phyloP scores from a whole-genome alignment of 345 rosid species.

The Bruguiera parviflora region DNA sequence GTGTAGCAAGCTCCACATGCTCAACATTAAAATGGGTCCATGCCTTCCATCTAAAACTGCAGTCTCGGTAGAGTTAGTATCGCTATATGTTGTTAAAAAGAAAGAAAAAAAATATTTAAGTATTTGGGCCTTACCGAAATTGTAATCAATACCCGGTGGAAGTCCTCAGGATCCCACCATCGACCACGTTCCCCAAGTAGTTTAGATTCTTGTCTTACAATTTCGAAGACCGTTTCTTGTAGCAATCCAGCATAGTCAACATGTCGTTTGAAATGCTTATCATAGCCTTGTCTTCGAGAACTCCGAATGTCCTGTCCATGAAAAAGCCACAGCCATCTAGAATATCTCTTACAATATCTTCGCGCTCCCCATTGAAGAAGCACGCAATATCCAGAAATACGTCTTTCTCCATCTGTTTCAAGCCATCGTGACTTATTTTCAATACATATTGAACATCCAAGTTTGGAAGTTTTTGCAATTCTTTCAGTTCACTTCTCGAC shows the following conservation, averaged over 20 bases:
- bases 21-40: no score
- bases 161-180: constrained; percentile 6
- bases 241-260: background rate
- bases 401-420: constrained; percentile 10
- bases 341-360: background rate
- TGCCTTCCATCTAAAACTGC: background rate
- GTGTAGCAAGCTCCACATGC: no score
- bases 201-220: constrained; percentile 1
- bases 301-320: background rate
- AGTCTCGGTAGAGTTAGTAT: background rate
- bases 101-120: background rate
- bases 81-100: background rate
- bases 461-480: constrained; percentile 7
- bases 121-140: background rate
- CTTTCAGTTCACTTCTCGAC: constrained; percentile 13
- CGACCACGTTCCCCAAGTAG: background rate
- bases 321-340: background rate
- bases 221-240: background rate
- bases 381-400: constrained; percentile 21
- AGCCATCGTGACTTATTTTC: constrained; percentile 13
- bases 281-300: background rate
- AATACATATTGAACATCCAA: constrained; percentile 7
- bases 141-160: background rate
- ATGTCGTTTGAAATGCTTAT: background rate
- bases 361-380: constrained; percentile 9